Evolutionary conservation across 1,139 yeast genomes (phyloP).

Genomic region (Magnusiomyces magnusii): DNA sequence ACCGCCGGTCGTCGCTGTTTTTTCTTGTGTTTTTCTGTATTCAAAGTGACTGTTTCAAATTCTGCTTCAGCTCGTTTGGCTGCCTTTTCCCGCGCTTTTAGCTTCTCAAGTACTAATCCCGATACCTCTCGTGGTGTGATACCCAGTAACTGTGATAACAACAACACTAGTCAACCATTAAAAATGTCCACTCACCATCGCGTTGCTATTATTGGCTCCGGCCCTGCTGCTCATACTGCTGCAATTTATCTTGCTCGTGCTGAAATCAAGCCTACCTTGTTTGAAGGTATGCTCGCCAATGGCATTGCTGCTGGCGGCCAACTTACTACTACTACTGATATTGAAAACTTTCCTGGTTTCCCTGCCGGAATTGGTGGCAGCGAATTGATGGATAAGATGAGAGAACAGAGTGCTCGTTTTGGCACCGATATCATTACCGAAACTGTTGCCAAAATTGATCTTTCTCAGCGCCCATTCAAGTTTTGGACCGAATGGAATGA

Average conservation of each 20-base stretch:
- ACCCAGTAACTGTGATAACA: no score
- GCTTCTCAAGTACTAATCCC: no score
- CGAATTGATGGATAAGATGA: conserved; percentile 88
- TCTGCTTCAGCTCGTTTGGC: no score
- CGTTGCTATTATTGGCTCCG: conserved; percentile 93
- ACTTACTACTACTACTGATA: conserved; percentile 92
- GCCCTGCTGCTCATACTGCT: conserved; percentile 99
- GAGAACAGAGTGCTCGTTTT: conserved; percentile 73
- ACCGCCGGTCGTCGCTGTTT: no score
- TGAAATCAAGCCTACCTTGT: conserved; percentile 85
- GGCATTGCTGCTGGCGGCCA: conserved; percentile 99
- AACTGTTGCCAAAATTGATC: conserved; percentile 85
- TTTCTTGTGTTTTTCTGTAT: no score
- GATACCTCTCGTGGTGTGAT: no score
- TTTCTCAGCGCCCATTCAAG: conserved; percentile 82
- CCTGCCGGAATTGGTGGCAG: conserved; percentile 90
- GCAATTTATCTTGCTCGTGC: conserved; percentile 96
- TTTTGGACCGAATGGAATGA: conserved; percentile 95
- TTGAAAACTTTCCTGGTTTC: conserved; percentile 96
- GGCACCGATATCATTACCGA: conserved; percentile 95
- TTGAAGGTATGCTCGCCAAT: conserved; percentile 95
- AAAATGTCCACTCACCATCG: conserved; percentile 49
- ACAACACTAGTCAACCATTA: no score
- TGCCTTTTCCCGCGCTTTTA: no score
- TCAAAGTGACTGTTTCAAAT: no score